Evolutionary conservation across 768 basidiomycete species (phyloP), one percentile per base, ranked within the genome.

Genomic region (Cystobasidium tubakii): DNA sequence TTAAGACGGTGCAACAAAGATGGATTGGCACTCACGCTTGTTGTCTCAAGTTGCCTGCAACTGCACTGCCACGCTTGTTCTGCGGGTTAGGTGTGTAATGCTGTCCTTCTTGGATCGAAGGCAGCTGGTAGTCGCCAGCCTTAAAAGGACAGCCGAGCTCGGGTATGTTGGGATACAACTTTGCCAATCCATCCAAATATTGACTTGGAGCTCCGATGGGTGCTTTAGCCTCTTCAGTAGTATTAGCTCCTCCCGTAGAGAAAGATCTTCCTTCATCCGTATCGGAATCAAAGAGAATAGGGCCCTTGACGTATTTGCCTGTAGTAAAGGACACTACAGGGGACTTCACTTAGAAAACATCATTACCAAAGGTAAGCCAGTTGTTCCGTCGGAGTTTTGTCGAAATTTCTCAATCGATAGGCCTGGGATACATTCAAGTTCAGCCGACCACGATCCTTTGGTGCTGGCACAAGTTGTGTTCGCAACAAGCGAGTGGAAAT

Each of bases 111-210:
- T 54, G 53, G 21, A 54, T 54, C 21, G 53, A 29, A 7, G 21
- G n/a, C 53, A 54, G 53, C 21, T 54, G 53, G 27, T 54, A 54
- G 21, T 69, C 66, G 50, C 66, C 66, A 1, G 66, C 53, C 4
- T 53, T 23, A 27, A 54, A 69, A 19, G 66, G 66, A 33, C 66
- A 69, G 25, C 66, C 66, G 13, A 55, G 7, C 23, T 69, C 66
- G 12, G 44, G 43, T 4, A 44, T 44, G 50, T 69, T 6, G 19
- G 66, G 66, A 25, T 69, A 69, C 1, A 69, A 19, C 15, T 25
- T 29, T 7, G 23, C 17, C n/a, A 69, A 23, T 1, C 17, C 50
- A 1, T 69, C 46, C 29, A 69, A 50, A 33, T 31, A 33, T 19
- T 29, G 50, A 10, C 15, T 7, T 25, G 27, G 54, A 34, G 29